Evolutionary conservation across 1,284 basidiomycete species (phyloP).

Genomic region (Butyriboletus appendiculatus): DNA sequence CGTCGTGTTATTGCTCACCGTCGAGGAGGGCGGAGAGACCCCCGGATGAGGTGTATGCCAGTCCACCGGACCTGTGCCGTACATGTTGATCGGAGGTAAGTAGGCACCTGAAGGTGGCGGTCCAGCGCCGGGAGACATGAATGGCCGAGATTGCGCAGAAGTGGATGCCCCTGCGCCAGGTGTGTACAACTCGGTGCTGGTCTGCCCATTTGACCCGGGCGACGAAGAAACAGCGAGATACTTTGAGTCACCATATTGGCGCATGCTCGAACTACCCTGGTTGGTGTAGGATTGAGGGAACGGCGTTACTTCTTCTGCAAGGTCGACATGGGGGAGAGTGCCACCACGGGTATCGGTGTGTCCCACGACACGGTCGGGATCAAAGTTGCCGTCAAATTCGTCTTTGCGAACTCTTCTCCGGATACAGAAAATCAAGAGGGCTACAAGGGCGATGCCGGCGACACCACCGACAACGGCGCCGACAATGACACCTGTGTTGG

Average conservation of each 20-base stretch:
- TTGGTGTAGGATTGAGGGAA: constrained; percentile 21
- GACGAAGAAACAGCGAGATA: constrained; percentile 10
- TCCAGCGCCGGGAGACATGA: constrained; percentile 6
- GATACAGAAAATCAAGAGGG: constrained; percentile 27
- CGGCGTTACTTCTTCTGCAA: constrained; percentile 41
- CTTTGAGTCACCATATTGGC: constrained; percentile 18
- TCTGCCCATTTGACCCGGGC: background rate
- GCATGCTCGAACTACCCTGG: constrained; percentile 25
- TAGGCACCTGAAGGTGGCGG: constrained; percentile 6
- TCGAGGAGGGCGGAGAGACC: constrained; percentile 24
- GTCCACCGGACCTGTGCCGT: constrained; percentile 18
- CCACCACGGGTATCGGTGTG: constrained; percentile 21
- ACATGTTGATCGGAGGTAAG: constrained; percentile 7
- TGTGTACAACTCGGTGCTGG: constrained; percentile 11
- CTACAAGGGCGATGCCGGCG: constrained; percentile 16
- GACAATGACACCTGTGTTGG: constrained; percentile 27
- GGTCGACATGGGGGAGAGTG: constrained; percentile 40
- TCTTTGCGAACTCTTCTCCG: constrained; percentile 21
- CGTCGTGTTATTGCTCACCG: constrained; percentile 13
- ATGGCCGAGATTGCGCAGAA: constrained; percentile 6
- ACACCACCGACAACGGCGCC: constrained; percentile 34
- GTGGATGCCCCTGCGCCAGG: background rate
- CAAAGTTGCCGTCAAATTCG: constrained; percentile 55
- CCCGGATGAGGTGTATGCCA: constrained; percentile 20
- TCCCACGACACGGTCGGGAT: constrained; percentile 44